Percentiles rank a stretch among this genome's conserved stretches.
phyloP scores from a whole-genome alignment of 2,329 filamentous ascomycete genomes.

The Aspergillus sclerotialis region DNA sequence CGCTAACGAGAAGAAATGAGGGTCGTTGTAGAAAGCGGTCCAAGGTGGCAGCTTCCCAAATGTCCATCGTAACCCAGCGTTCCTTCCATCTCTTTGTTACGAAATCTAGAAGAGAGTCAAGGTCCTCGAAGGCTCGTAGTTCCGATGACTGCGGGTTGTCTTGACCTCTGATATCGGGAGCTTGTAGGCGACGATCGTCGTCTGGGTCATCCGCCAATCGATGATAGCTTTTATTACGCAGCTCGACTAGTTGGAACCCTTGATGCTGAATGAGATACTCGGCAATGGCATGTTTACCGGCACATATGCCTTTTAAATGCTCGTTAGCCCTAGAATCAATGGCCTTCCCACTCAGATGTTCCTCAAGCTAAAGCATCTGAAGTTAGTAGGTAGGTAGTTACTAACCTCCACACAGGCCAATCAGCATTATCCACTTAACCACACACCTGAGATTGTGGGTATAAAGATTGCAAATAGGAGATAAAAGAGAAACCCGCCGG shows the following conservation, averaged over 20 bases:
- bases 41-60: slow-evolving; percentile 64
- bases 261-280: slow-evolving; percentile 80
- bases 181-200: slow-evolving; percentile 21
- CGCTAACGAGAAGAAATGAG: slow-evolving; percentile 86
- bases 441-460: neutral
- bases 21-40: slow-evolving; percentile 72
- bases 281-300: slow-evolving; percentile 85
- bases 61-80: slow-evolving; percentile 79
- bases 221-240: slow-evolving; percentile 36
- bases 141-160: slow-evolving; percentile 13
- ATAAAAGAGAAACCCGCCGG: no score
- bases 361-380: no score
- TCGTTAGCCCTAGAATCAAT: no score
- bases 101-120: slow-evolving; percentile 69
- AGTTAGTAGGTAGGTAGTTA: no score
- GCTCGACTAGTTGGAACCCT: slow-evolving; percentile 66
- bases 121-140: slow-evolving; percentile 51
- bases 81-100: slow-evolving; percentile 79
- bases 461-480: neutral
- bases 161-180: slow-evolving; percentile 13
- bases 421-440: slow-evolving; percentile 35
- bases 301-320: slow-evolving; percentile 80
- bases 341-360: no score
- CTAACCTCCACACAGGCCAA: slow-evolving; percentile 48
- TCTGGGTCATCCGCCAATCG: slow-evolving; percentile 16